Conservation (phyloP, 1,139 yeast genomes). For the Pichia sp. region DNA sequence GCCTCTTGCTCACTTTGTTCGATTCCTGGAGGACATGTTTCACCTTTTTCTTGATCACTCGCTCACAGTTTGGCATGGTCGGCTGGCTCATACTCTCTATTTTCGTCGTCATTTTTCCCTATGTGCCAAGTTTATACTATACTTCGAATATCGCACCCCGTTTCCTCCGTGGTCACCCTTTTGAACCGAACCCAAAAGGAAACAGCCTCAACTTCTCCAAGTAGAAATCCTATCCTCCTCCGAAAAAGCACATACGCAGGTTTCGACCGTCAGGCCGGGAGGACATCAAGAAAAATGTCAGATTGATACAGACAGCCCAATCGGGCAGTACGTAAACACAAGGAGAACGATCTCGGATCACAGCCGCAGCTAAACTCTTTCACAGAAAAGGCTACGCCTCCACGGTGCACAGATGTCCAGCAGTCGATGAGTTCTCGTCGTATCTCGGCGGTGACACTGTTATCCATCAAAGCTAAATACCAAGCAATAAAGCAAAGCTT, state of each 20-base stretch:
- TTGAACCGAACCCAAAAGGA: too few species aligned
- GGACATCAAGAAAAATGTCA: not conserved
- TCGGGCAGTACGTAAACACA: slow-evolving; percentile 7
- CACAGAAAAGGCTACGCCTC: not conserved
- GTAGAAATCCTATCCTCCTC: too few species aligned
- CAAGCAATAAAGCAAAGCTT: too few species aligned
- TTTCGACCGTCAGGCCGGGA: too few species aligned
- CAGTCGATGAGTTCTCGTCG: too few species aligned
- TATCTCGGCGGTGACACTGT: too few species aligned
- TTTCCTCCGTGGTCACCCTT: too few species aligned
- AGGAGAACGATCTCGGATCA: not conserved
- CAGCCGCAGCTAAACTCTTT: not conserved
- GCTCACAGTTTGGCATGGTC: not conserved
- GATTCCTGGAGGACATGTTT: not conserved
- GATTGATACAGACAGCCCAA: not conserved
- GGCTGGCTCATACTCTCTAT: not conserved
- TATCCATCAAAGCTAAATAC: too few species aligned
- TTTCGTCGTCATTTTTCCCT: not conserved
- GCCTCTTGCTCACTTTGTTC: slow-evolving; percentile 1
- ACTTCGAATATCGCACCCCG: too few species aligned
- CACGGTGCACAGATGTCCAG: not conserved
- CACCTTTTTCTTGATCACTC: not conserved
- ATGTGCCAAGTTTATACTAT: too few species aligned
- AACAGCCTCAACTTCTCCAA: too few species aligned
- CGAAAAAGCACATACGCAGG: too few species aligned